Percentiles rank a stretch among this genome's conserved stretches.
Conservation (phyloP, 306 rosid genomes). For the Citrullus colocynthis region DNA sequence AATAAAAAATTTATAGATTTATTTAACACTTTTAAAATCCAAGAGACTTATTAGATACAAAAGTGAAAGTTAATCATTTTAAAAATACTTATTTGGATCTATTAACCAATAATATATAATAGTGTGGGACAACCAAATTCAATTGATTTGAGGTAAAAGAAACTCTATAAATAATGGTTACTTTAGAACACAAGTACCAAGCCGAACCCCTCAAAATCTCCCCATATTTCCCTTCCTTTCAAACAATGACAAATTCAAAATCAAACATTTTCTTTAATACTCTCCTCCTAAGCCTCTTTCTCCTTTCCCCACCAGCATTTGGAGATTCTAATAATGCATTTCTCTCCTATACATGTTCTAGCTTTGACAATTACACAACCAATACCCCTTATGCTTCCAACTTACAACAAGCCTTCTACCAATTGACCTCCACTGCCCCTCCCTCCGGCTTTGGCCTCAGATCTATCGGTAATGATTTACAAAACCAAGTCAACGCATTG, state of each 20-base stretch:
- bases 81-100: too few relatives aligned
- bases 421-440: not conserved
- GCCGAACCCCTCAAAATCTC: not conserved
- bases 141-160: not conserved
- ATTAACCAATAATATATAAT: too few relatives aligned
- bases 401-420: conserved; percentile 12
- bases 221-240: not conserved
- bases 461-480: not conserved
- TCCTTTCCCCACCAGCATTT: not conserved
- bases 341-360: conserved; percentile 36
- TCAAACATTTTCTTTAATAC: not conserved
- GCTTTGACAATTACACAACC: conserved; percentile 27
- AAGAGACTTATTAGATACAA: too few relatives aligned
- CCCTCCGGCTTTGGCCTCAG: not conserved
- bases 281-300: not conserved
- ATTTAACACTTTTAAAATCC: too few relatives aligned
- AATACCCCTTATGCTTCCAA: conserved; percentile 11
- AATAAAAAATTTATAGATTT: too few relatives aligned
- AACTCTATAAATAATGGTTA: not conserved
- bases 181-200: not conserved
- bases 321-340: conserved; percentile 10
- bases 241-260: not conserved
- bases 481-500: conserved; percentile 17
- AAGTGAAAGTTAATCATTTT: too few relatives aligned
- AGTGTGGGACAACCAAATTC: too few relatives aligned